These are phyloP conservation scores for Nicotiana rustica DNA, from an alignment of 305 asterid species.

Conservation along the genomic window DNA sequence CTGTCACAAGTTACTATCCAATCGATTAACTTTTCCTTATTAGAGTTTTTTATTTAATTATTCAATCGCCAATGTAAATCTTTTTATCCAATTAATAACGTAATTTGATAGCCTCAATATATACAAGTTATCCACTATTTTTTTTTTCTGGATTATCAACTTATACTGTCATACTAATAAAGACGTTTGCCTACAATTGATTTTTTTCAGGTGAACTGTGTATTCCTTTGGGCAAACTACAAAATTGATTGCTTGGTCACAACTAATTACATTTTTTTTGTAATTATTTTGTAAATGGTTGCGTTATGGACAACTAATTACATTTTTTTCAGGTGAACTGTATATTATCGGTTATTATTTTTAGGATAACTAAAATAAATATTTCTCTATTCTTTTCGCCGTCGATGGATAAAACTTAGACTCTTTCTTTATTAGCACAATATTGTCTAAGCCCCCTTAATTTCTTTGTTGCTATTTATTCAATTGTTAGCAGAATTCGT, in stretches of 20 bases:
- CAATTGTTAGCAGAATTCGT: neutral
- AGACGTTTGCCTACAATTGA: neutral
- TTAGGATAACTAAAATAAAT: neutral
- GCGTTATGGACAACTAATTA: no score
- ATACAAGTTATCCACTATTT: no score
- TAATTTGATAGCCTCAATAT: no score
- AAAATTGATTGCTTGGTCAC: no score
- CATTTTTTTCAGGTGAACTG: no score
- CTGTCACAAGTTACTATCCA: neutral
- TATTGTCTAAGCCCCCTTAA: neutral
- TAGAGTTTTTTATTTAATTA: neutral
- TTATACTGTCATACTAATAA: neutral
- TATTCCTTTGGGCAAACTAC: no score
- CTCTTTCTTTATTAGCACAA: neutral
- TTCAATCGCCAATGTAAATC: no score
- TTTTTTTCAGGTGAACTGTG: neutral
- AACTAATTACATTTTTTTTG: no score
- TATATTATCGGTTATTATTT: no score
- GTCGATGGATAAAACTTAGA: neutral
- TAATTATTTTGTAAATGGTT: no score
- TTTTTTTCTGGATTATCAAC: no score
- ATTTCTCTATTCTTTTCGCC: neutral
- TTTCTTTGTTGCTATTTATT: constrained; percentile 5
- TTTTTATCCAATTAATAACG: no score
- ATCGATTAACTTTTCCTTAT: neutral